These are phyloP conservation scores for Russula ochroleuca DNA, from an alignment of 768 basidiomycete genomes.

Conservation along the genomic window DNA sequence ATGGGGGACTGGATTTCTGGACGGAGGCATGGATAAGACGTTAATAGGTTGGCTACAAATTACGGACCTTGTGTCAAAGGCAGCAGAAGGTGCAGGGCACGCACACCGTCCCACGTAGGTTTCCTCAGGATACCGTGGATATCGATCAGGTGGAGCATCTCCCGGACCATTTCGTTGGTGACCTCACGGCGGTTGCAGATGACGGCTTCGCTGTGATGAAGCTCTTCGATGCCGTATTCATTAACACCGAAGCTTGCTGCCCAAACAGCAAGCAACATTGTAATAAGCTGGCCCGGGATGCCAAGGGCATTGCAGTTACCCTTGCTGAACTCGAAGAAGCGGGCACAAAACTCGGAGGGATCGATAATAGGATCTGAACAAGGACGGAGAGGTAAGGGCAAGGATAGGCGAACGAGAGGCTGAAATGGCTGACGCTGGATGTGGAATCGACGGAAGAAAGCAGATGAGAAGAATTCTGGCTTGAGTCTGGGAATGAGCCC, in stretches of 20 bases:
- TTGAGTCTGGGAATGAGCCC: slow-evolving; percentile 67
- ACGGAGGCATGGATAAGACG: slow-evolving; percentile 17
- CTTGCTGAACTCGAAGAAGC: slow-evolving; percentile 63
- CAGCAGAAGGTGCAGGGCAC: slow-evolving; percentile 69
- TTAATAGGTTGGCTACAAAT: slow-evolving; percentile 3
- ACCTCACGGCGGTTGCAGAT: slow-evolving; percentile 46
- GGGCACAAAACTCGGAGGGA: slow-evolving; percentile 68
- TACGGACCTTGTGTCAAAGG: slow-evolving; percentile 79
- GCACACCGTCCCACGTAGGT: slow-evolving; percentile 84
- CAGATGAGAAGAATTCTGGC: slow-evolving; percentile 74
- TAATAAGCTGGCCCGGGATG: slow-evolving; percentile 70
- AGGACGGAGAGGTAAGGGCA: background rate
- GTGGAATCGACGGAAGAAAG: slow-evolving; percentile 81
- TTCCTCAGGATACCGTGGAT: slow-evolving; percentile 70
- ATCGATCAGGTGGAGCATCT: slow-evolving; percentile 79
- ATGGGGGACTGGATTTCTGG: slow-evolving; percentile 44
- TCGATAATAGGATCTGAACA: slow-evolving; percentile 79
- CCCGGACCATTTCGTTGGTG: slow-evolving; percentile 65
- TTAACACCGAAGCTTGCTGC: slow-evolving; percentile 86
- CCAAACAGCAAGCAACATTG: slow-evolving; percentile 82
- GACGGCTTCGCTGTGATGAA: slow-evolving; percentile 36
- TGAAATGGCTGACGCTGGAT: slow-evolving; percentile 59
- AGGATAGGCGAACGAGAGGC: background rate
- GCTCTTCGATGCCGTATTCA: slow-evolving; percentile 60
- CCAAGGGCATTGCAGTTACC: slow-evolving; percentile 55